Evolutionary conservation across 768 basidiomycete species (phyloP), one percentile per base, ranked within the genome.

Genomic region (Lyophyllum shimeji): DNA sequence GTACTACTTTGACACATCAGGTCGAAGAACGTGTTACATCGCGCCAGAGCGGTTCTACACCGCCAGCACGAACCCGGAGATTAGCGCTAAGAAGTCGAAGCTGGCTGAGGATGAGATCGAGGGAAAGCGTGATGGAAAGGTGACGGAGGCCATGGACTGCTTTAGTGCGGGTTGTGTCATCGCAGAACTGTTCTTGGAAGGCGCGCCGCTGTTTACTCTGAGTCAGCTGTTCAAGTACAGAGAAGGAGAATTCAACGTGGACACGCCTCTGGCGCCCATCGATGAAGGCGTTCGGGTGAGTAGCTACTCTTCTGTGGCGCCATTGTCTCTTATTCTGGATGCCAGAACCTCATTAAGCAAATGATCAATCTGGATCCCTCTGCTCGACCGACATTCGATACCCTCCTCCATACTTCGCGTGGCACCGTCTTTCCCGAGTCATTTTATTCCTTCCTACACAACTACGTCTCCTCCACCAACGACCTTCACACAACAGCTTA

Each of bases 71-170:
- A 87, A 85, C 52, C 85, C 85, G 0, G 86, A 86, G 39, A 85
- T 88, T 51, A 87, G 83, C 50, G 82, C 82, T 24, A 85, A 83
- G 71, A 90, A 91, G 64, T 76, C 77, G 12, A 78, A 74, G 60
- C 65, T 82, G 18, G 74, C 78, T 0, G 70, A 74, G 67, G 82
- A 80, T 6, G 83, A 85, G 33, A 70, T 68, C 18, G 82, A 86
- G 55, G 86, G 86, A 0, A 85, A 84, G 69, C 74, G 88, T 43
- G 90, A 97, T 57, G 87, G 86, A 1, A 86, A 80, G 61, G 87
- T 98, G 23, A 95, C 94, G 0, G 94, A 99, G 71, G 82, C 90
- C 3, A 99, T 99, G 97, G 97, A 99, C 68, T 90, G 95, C 49
- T 99, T 98, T 66, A 93, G 94, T 60, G 82, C 83, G 0, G 97